Conservation (phyloP, 768 basidiomycete genomes). For the Leccinellum rugosiceps region DNA sequence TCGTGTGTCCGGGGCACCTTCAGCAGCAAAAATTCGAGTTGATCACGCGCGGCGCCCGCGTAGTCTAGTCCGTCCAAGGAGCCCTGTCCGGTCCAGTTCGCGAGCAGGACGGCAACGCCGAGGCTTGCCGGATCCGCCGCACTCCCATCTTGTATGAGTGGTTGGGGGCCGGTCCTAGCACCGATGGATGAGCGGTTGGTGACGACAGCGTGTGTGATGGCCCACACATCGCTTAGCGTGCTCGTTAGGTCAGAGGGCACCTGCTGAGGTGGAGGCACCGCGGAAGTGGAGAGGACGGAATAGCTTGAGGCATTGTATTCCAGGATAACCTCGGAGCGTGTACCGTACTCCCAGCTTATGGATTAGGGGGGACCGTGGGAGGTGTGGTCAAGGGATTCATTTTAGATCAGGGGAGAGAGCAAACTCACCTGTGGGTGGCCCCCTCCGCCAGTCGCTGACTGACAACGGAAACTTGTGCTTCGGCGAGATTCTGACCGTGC, state of each 20-base stretch:
- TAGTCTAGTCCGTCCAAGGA: slow-evolving; percentile 48
- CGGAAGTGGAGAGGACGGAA: slow-evolving; percentile 40
- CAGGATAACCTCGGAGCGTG: slow-evolving; percentile 46
- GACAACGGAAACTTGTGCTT: slow-evolving; percentile 35
- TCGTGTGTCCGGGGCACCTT: slow-evolving; percentile 60
- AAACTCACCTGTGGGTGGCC: slow-evolving; percentile 39
- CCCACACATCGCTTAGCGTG: slow-evolving; percentile 51
- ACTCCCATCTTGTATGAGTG: slow-evolving; percentile 56
- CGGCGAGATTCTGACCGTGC: slow-evolving; percentile 35
- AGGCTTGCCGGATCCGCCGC: slow-evolving; percentile 77
- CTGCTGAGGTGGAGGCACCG: slow-evolving; percentile 27
- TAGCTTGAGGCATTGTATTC: slow-evolving; percentile 45
- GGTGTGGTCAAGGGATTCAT: neutral
- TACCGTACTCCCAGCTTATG: slow-evolving; percentile 55
- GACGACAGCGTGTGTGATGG: slow-evolving; percentile 53
- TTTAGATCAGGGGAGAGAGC: neutral
- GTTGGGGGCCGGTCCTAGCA: slow-evolving; percentile 48
- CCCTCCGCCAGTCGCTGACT: slow-evolving; percentile 38
- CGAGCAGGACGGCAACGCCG: slow-evolving; percentile 66
- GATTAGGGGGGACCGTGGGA: neutral
- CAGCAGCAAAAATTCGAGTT: slow-evolving; percentile 60
- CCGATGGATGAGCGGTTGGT: slow-evolving; percentile 44
- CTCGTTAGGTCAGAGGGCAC: slow-evolving; percentile 19
- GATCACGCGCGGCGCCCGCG: slow-evolving; percentile 58
- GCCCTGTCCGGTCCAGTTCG: slow-evolving; percentile 47